Percentiles rank a stretch among this genome's conserved stretches.
phyloP scores from a whole-genome alignment of 106 monocot species.

The Dactylorhiza incarnata region DNA sequence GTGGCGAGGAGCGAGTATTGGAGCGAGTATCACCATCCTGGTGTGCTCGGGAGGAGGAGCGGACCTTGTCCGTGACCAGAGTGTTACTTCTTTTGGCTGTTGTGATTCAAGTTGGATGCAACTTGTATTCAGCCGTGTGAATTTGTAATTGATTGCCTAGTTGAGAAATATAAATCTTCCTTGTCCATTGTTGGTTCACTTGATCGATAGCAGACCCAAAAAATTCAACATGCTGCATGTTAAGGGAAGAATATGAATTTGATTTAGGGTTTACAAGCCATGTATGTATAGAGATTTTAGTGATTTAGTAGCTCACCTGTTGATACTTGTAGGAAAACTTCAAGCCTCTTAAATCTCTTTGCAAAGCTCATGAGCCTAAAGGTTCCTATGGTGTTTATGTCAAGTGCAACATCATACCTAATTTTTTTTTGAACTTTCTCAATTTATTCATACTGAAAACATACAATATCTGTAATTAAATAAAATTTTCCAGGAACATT shows the following conservation, averaged over 20 bases:
- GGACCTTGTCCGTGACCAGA: no score
- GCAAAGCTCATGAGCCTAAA: constrained; percentile 70
- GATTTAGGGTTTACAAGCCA: constrained; percentile 11
- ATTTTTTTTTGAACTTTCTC: not conserved
- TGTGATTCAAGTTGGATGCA: no score
- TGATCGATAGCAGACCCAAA: no score
- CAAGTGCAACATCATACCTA: constrained; percentile 88
- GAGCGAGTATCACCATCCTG: no score
- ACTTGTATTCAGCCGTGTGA: no score
- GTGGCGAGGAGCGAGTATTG: no score
- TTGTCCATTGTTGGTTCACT: no score
- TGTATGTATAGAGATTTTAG: not conserved
- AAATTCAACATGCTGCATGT: no score
- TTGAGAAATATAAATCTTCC: no score
- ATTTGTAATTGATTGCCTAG: no score
- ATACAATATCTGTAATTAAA: not conserved
- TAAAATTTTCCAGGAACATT: not conserved
- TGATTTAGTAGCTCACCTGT: constrained; percentile 40
- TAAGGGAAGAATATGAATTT: not conserved
- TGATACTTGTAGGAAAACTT: constrained; percentile 84
- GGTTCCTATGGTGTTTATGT: constrained; percentile 93
- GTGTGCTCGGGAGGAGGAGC: no score
- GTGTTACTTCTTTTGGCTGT: no score
- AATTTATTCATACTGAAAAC: not conserved
- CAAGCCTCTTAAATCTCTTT: constrained; percentile 55